phyloP scores from a whole-genome alignment of 495 filamentous ascomycete species.

The Penicillium antarcticum region DNA sequence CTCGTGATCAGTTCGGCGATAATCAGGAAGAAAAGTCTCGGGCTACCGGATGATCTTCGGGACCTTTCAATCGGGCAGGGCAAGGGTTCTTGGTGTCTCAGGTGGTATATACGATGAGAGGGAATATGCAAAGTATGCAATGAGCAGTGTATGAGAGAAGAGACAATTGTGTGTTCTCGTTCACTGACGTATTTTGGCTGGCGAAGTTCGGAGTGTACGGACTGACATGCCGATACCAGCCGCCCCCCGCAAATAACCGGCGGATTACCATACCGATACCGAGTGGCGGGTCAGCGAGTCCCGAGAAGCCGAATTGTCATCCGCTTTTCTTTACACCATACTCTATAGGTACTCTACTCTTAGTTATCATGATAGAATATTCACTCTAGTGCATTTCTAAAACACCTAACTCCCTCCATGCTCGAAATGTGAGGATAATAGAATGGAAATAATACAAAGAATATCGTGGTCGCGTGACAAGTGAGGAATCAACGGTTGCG shows the following conservation, averaged over 20 bases:
- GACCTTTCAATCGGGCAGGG: slow-evolving; percentile 10
- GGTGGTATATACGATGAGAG: not conserved
- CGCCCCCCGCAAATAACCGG: slow-evolving; percentile 18
- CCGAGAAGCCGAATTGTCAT: slow-evolving; percentile 25
- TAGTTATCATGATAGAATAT: too few species aligned
- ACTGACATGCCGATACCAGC: slow-evolving; percentile 42
- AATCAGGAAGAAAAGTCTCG: slow-evolving; percentile 23
- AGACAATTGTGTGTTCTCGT: slow-evolving; percentile 6
- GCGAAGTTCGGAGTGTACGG: slow-evolving; percentile 21
- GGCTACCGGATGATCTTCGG: slow-evolving; percentile 32
- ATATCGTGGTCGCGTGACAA: slow-evolving; percentile 7
- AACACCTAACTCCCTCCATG: slow-evolving; percentile 15
- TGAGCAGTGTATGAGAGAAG: slow-evolving; percentile 5
- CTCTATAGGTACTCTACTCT: too few species aligned
- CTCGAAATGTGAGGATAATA: slow-evolving; percentile 15
- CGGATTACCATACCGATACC: slow-evolving; percentile 14
- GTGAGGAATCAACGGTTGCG: slow-evolving; percentile 25
- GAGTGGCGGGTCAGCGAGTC: slow-evolving; percentile 8
- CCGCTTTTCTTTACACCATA: not conserved
- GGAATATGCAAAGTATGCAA: not conserved
- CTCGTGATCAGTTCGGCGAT: slow-evolving; percentile 32
- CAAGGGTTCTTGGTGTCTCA: not conserved
- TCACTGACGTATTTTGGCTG: slow-evolving; percentile 23
- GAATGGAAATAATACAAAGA: slow-evolving; percentile 9
- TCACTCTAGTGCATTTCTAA: slow-evolving; percentile 14